A percentile compares a stretch with the other conserved stretches of the same genome.
phyloP scores from a whole-genome alignment of 495 filamentous ascomycete species.

The Aspergillus taichungensis region DNA sequence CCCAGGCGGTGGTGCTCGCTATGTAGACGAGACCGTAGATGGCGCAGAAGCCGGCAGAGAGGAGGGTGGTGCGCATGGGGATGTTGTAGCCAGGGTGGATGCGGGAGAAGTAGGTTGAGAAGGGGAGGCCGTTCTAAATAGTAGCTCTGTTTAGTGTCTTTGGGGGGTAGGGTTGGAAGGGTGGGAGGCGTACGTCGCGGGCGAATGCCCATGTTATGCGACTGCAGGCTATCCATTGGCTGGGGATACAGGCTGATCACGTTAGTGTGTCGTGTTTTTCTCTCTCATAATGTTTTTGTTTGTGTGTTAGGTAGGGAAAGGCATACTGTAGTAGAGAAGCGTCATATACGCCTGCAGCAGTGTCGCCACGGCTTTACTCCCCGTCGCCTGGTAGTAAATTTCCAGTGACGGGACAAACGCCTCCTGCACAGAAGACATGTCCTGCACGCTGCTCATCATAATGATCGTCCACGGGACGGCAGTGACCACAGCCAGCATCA shows the following conservation, averaged over 20 bases:
- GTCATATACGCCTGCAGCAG: constrained; percentile 20
- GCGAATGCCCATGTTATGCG: constrained; percentile 18
- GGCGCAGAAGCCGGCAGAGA: constrained; percentile 17
- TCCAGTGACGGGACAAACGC: constrained; percentile 19
- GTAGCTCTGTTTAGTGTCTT: background rate
- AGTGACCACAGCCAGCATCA: constrained; percentile 18
- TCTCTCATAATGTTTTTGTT: too few relatives aligned
- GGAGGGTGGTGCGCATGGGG: constrained; percentile 16
- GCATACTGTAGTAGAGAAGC: constrained; percentile 21
- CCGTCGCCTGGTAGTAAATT: constrained; percentile 24
- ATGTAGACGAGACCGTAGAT: constrained; percentile 32
- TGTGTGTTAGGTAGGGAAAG: constrained; percentile 1
- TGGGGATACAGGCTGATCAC: constrained; percentile 5
- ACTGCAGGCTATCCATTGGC: constrained; percentile 14
- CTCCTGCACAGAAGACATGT: constrained; percentile 21
- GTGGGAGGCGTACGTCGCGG: constrained; percentile 12
- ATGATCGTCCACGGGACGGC: constrained; percentile 21
- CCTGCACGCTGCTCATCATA: constrained; percentile 19
- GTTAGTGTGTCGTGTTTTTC: background rate
- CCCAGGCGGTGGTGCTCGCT: constrained; percentile 31
- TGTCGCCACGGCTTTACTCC: constrained; percentile 15
- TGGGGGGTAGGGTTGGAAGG: background rate
- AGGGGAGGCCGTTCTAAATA: constrained; percentile 16
- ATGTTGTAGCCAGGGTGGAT: constrained; percentile 9
- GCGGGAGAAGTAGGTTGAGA: constrained; percentile 9